phyloP scores from a whole-genome alignment of 345 rosid genomes.

The Camelina neglecta region DNA sequence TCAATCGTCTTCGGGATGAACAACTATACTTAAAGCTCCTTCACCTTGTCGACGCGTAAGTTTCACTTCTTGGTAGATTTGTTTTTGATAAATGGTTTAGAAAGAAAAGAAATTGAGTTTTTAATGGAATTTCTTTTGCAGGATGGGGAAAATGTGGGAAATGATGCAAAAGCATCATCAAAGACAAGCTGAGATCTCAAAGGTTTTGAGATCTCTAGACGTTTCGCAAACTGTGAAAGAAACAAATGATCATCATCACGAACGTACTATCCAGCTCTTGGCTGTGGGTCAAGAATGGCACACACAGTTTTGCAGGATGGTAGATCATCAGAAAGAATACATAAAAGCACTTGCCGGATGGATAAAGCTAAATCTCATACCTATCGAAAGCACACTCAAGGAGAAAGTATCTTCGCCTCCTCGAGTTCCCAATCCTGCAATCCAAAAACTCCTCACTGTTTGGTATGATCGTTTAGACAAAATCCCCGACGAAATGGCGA shows the following conservation, averaged over 20 bases:
- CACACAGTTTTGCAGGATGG: slow-evolving; percentile 63
- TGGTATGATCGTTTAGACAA: slow-evolving; percentile 69
- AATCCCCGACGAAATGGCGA: slow-evolving; percentile 73
- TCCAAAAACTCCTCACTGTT: slow-evolving; percentile 60
- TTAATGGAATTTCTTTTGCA: slow-evolving; percentile 39
- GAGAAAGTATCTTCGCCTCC: slow-evolving; percentile 96
- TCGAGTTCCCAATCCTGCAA: slow-evolving; percentile 66
- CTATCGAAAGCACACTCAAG: slow-evolving; percentile 82
- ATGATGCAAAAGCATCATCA: slow-evolving; percentile 71
- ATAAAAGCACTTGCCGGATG: slow-evolving; percentile 66
- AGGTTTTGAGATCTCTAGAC: slow-evolving; percentile 52
- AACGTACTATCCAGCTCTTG: slow-evolving; percentile 70
- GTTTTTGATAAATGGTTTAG: neutral
- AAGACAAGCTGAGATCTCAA: slow-evolving; percentile 56
- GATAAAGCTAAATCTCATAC: slow-evolving; percentile 81
- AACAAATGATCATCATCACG: slow-evolving; percentile 76
- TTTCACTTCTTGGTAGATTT: slow-evolving; percentile 3
- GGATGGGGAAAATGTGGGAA: slow-evolving; percentile 94
- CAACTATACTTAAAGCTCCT: slow-evolving; percentile 83
- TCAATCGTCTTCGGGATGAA: slow-evolving; percentile 89
- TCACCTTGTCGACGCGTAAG: slow-evolving; percentile 89
- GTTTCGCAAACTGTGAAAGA: slow-evolving; percentile 60
- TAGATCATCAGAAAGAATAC: slow-evolving; percentile 76
- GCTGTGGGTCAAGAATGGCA: slow-evolving; percentile 85
- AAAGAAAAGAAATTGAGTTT: neutral